A percentile compares a stretch with the other conserved stretches of the same genome.
Conservation (phyloP, 768 basidiomycete genomes). For the Megacollybia marginata region DNA sequence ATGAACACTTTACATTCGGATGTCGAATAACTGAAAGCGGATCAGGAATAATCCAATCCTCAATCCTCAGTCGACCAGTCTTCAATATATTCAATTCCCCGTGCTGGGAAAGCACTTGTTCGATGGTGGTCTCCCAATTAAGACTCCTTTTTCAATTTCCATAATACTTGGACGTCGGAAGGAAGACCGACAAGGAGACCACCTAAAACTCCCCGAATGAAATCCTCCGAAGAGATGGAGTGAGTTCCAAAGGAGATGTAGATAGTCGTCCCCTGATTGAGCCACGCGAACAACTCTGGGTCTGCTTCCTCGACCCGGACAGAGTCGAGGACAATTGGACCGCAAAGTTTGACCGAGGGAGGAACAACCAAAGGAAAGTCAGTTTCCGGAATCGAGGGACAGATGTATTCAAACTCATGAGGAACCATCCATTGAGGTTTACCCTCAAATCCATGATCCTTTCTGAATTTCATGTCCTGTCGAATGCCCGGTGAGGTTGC, state of each 20-base stretch:
- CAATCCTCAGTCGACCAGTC: not conserved
- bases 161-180: conserved; percentile 2
- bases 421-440: not conserved
- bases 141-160: conserved; percentile 1
- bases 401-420: not conserved
- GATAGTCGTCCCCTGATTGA: conserved; percentile 2
- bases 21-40: conserved; percentile 2
- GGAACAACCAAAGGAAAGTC: conserved; percentile 3
- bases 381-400: conserved; percentile 1
- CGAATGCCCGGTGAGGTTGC: not conserved
- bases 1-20: conserved; percentile 3
- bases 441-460: not conserved
- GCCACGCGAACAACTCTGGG: conserved; percentile 1
- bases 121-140: not conserved
- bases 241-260: conserved; percentile 4
- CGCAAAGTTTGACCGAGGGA: conserved; percentile 1
- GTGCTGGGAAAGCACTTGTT: not conserved
- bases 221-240: not conserved
- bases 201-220: conserved; percentile 1
- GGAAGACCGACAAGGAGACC: not conserved
- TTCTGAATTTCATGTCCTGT: not conserved
- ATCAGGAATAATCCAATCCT: conserved; percentile 2
- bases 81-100: not conserved
- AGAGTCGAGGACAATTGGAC: conserved; percentile 2
- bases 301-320: not conserved